Evolutionary conservation across 2,329 filamentous ascomycete species (phyloP), one percentile per base, ranked within the genome.

Genomic region (Botrytis byssoidea): DNA sequence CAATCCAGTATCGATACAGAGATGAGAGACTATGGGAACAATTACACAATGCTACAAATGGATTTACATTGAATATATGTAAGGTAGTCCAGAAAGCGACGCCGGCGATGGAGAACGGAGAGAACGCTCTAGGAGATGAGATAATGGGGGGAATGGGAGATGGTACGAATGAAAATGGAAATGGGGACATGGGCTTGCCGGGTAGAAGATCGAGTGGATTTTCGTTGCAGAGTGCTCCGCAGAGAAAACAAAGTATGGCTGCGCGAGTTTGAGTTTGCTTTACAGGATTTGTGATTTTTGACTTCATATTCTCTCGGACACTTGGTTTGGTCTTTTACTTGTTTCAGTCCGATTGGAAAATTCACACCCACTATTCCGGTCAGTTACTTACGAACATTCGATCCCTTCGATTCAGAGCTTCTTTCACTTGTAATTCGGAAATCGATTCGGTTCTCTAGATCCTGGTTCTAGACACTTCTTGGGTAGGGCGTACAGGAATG

Each of bases 11-110:
- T 18, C 87, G 89, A 74, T 92, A 92, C 76, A 87, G 90, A 76
- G 85, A 90, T 14, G 85, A 88, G 18, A 86, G 90, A 35, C 84
- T 92, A 20, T 87, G 88, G 73, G 89, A 92, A 78, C 90, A 92
- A 81, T 82, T 92, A 8, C 87, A 90, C 75, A 88, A 88, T 77
- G 90, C 90, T 8, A 91, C 90, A 0, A 92, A 91, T 75, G 88
- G 88, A 59, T 89, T 89, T 14, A 86, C 88, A 32, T 86, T 88
- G 74, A 91, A 91, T 75, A 91, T 91, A 37, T 91, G 91, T 80
- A 88, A 78, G 57, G 79, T 91, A 4, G 84, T 86, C 22, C 88
- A 90, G 80, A 87, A 83, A 76, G 82, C 89, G 37, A 83, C 86
- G 0, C 85, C 87, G 0, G 84, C 83, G 29, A 42, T 25, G 14